Conservation (phyloP, 2,329 filamentous ascomycete genomes). For the Ceratocystiopsis minuta region DNA sequence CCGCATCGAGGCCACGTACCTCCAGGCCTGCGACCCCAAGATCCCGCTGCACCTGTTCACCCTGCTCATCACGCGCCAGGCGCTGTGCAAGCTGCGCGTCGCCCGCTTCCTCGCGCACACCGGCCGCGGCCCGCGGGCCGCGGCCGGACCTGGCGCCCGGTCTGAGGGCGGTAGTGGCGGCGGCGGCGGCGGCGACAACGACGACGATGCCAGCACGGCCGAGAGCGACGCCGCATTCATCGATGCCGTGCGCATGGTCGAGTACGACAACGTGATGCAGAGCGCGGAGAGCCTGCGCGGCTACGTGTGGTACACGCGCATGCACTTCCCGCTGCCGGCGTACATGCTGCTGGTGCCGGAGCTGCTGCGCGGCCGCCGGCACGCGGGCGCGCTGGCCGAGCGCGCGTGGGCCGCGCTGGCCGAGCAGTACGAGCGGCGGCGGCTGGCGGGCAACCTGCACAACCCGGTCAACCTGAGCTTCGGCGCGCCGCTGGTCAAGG, state of each 20-base stretch:
- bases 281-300: conserved; percentile 15
- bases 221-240: conserved; percentile 14
- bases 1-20: conserved; percentile 26
- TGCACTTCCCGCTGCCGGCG: conserved; percentile 31
- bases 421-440: conserved; percentile 34
- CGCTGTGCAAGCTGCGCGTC: conserved; percentile 25
- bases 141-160: too few relatives aligned
- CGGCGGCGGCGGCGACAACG: too few relatives aligned
- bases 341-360: conserved; percentile 43
- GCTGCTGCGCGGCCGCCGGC: conserved; percentile 25
- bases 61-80: conserved; percentile 23
- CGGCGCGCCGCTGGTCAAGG: conserved; percentile 38
- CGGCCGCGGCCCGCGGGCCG: too few relatives aligned
- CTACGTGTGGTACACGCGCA: conserved; percentile 19
- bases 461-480: conserved; percentile 42
- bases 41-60: conserved; percentile 24
- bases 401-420: conserved; percentile 39
- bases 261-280: conserved; percentile 19
- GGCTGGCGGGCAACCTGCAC: conserved; percentile 28
- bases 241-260: conserved; percentile 18
- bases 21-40: conserved; percentile 21
- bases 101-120: too few relatives aligned
- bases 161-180: too few relatives aligned
- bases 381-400: conserved; percentile 36
- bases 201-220: conserved; percentile 3